phyloP scores from a whole-genome alignment of 2,329 filamentous ascomycete species.

The Hypoxylon sp. region DNA sequence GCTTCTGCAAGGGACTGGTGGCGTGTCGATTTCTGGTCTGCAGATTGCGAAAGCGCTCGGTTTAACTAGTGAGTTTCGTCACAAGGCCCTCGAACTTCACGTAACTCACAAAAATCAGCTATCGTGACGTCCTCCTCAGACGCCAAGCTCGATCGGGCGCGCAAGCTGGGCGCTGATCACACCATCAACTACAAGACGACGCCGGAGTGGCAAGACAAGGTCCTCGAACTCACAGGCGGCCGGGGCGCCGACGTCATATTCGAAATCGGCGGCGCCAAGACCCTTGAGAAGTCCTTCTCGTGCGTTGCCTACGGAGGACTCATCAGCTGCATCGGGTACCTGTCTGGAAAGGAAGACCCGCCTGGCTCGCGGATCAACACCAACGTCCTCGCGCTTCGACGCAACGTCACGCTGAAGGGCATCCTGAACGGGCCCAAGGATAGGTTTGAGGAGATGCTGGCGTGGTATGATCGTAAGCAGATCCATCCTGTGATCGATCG shows the following conservation, averaged over 20 bases:
- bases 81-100: background rate
- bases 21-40: slow-evolving; percentile 64
- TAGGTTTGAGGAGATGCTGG: slow-evolving; percentile 67
- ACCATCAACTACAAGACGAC: slow-evolving; percentile 63
- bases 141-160: slow-evolving; percentile 57
- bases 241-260: slow-evolving; percentile 58
- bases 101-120: slow-evolving; percentile 32
- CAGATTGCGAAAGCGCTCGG: slow-evolving; percentile 67
- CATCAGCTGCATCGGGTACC: slow-evolving; percentile 60
- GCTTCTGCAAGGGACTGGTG: slow-evolving; percentile 67
- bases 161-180: slow-evolving; percentile 57
- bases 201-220: slow-evolving; percentile 60
- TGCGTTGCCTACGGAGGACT: slow-evolving; percentile 60
- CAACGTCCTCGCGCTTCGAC: slow-evolving; percentile 60
- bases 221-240: slow-evolving; percentile 58
- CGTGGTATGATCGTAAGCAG: slow-evolving; percentile 58
- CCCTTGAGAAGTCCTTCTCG: slow-evolving; percentile 60
- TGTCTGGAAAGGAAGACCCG: slow-evolving; percentile 55
- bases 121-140: slow-evolving; percentile 68
- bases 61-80: slow-evolving; percentile 56
- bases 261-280: slow-evolving; percentile 57
- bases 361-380: slow-evolving; percentile 65
- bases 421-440: slow-evolving; percentile 71
- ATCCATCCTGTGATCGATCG: slow-evolving; percentile 63
- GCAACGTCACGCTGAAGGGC: slow-evolving; percentile 58